A percentile compares a stretch with the other conserved stretches of the same genome.
These are phyloP conservation scores for Neonectria coccinea DNA, from an alignment of 2,329 filamentous ascomycete genomes.

Conservation along the genomic window DNA sequence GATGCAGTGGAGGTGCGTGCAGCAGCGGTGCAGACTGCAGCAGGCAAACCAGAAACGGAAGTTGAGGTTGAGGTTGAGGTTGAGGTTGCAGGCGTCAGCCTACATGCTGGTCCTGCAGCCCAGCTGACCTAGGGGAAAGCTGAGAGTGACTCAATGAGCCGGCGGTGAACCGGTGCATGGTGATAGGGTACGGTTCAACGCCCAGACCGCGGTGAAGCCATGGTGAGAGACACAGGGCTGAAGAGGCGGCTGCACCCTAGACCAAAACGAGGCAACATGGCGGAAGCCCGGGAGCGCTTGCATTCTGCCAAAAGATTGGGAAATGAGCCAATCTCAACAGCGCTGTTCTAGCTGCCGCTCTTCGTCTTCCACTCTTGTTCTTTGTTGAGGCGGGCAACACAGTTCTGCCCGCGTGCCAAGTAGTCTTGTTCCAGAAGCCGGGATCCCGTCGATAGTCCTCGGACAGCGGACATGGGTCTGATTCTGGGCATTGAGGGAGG, in stretches of 20 bases:
- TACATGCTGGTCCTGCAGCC: constrained; percentile 31
- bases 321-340: constrained; percentile 33
- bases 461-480: not conserved
- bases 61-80: constrained; percentile 10
- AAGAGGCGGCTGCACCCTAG: constrained; percentile 23
- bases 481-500: not conserved
- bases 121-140: constrained; percentile 35
- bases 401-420: not conserved
- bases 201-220: constrained; percentile 35
- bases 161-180: constrained; percentile 12
- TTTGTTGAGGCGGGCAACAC: constrained; percentile 17
- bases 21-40: not conserved
- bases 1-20: constrained; percentile 15
- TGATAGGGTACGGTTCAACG: constrained; percentile 1
- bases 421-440: not conserved
- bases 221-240: constrained; percentile 36
- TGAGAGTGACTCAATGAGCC: constrained; percentile 25
- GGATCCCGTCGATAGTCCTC: not conserved
- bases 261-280: constrained; percentile 19
- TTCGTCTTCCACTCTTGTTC: constrained; percentile 1
- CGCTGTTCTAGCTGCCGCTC: constrained; percentile 16
- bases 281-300: constrained; percentile 20
- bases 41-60: constrained; percentile 15
- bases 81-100: constrained; percentile 39
- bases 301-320: constrained; percentile 23